Percentiles rank a stretch among this genome's conserved stretches.
phyloP scores from a whole-genome alignment of 306 rosid genomes.

The Lithocarpus polystachyus region DNA sequence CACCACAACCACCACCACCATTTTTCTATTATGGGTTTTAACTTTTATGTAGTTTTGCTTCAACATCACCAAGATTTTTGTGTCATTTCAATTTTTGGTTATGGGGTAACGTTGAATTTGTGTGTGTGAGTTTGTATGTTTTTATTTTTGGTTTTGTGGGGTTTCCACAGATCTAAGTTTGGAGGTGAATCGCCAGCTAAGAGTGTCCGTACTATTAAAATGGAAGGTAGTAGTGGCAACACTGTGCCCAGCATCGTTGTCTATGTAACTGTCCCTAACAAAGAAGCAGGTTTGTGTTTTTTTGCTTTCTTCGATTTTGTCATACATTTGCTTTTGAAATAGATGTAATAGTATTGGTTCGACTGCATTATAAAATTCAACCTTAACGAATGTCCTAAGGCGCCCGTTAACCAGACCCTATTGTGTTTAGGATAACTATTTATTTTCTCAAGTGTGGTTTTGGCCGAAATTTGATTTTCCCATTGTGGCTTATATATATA shows the following conservation, averaged over 20 bases:
- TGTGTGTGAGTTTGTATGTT: background rate
- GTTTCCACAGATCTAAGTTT: slow-evolving; percentile 52
- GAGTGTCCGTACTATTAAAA: slow-evolving; percentile 29
- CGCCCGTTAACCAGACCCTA: too few relatives aligned
- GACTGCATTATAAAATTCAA: too few relatives aligned
- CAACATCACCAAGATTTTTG: background rate
- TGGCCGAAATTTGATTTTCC: too few relatives aligned
- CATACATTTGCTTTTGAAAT: too few relatives aligned
- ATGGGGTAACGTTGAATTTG: background rate
- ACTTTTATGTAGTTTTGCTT: background rate
- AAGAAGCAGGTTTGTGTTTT: slow-evolving; percentile 61
- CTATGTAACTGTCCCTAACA: slow-evolving; percentile 91
- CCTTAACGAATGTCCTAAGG: too few relatives aligned
- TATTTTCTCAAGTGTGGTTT: too few relatives aligned
- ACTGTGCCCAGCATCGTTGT: slow-evolving; percentile 89
- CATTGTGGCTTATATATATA: too few relatives aligned
- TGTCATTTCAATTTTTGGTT: background rate
- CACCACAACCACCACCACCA: background rate
- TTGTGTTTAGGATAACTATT: too few relatives aligned
- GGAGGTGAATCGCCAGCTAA: slow-evolving; percentile 32
- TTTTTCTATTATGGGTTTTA: background rate
- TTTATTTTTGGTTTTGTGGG: too few relatives aligned
- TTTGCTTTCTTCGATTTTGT: too few relatives aligned
- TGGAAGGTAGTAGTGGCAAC: slow-evolving; percentile 58
- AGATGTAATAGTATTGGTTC: too few relatives aligned